Evolutionary conservation across 2,329 filamentous ascomycete species (phyloP), one percentile per base, ranked within the genome.

Genomic region (Plectosphaerella plurivora): DNA sequence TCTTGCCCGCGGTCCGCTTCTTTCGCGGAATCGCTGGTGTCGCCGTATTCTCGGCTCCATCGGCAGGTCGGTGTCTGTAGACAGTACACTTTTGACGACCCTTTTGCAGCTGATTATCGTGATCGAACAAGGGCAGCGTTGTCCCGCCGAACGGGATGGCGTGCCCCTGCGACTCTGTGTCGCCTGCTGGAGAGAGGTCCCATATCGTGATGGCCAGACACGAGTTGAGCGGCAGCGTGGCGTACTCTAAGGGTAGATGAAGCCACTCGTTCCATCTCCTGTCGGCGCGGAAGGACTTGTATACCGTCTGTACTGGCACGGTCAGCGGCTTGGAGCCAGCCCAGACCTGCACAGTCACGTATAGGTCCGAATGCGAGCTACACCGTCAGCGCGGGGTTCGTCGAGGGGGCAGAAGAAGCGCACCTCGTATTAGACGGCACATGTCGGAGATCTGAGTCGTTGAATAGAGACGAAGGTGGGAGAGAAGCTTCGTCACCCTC

Each of bases 221-320:
- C 2, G 92, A 85, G 61, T 91, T 89, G 44, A 86, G 75, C 1
- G 94, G 92, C 1, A 96, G 81, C 53, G 88, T 87, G 56, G 89
- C 86, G 68, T 97, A 94, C 5, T 85, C 81, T 55, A 97, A 84
- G 1, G 94, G 93, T 39, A 99, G 75, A 33, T 87, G 84, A 25
- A 99, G 82, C 94, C 95, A 99, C 73, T 97, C 93, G 66, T 96
- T 96, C 94, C 94, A 97, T 65, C 84, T 82, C 72, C 85, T 74
- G 63, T 87, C 84, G 36, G 81, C 81, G 65, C 91, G 91, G 67
- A 99, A 97, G 8, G 90, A 75, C 65, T 91, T 96, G 73, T 97
- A 97, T 22, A 91, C 82, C 3, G 94, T 99, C 68, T 97, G 93
- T 11, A 95, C 82, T 1, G 91, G 89, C 1, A 97, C 89, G 0